Evolutionary conservation across 176 grass and related monocot genomes (phyloP), one percentile per base, ranked within the genome.

Genomic region (Echinochloa phyllopogon): DNA sequence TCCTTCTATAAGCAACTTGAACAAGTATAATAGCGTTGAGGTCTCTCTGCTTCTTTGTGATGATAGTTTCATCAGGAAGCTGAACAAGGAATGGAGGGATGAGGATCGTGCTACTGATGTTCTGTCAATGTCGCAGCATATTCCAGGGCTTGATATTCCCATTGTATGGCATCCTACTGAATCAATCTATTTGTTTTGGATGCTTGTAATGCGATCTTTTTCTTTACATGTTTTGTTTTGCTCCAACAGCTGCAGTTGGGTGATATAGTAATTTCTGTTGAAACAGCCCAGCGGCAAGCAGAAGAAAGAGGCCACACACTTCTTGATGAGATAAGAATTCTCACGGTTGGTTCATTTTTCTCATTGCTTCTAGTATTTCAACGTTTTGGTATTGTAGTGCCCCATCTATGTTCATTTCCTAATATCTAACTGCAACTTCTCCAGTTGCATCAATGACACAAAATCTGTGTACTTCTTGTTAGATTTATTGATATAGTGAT

Each of bases 311-410:
- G 81, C 3, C 86, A 95, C 76, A 55, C 85, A 2, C 86, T 94
- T 90, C 80, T 91, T 79, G 96, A 95, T 86, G 96, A 98, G 82
- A 98, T 89, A 85, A 88, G 93, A 86, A 95, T 98, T 79, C 93
- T 98, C 50, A 92, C 86, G 91, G 93, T 98, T 74, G 24, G 87
- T 89, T 81, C 38, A 23, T 76, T 85, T 61, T 49, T 3, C 38
- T 74, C 62, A 13, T 62, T 79, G 6, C 45, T 42, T 13, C 49
- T 60, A 12, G 56, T 10, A 45, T 73, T 21, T 11, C 13, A 13
- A 10, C 0, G 12, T 56, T 24, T 65, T 14, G 0, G 33, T 69
- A 42, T 38, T 48, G 48, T 1, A 1, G 24, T 77, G 51, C 47
- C 24, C 5, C 0, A 62, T 65, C 51, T 27, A 0, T 49, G 14